Base-by-base conservation (phyloP, 441 rosid genomes). In the Syzygium malaccense region DNA sequence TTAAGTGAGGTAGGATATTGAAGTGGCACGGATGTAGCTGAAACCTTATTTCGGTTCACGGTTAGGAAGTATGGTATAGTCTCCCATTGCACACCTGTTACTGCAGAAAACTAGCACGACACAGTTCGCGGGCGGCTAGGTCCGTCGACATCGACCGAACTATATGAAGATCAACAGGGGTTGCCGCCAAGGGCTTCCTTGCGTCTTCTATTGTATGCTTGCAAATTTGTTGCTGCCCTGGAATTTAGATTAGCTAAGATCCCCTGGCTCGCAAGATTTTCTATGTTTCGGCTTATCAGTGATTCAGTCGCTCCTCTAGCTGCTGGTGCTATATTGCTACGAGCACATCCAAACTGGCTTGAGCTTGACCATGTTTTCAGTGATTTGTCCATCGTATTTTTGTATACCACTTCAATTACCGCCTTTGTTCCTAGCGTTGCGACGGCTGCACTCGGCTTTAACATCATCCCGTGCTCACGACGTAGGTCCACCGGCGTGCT, bases 391-490 rank as follows among this genome's bases (percentile, higher is more conserved):
- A 3, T 41, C 51, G 23, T 4, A 41, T 1, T 75, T 28, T 17
- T 6, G 51, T 28, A 37, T 75, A 23, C n/a, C 83, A 3, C 51
- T 75, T 75, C 83, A 41, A 41, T 68, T 68, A 18, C 48, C 37
- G 49, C 49, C 80, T 19, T 4, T 20, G 49, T 33, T 20, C 49
- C 49, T 33, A 0, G 28, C 80, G 37, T 33, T 37, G 15, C 49
- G 11, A 26, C 15, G 2, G 26, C 49, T 0, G 20, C 28, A 33
- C 49, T 10, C 20, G 28, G 80, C 80, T 19, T 45, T 33, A 33
- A 33, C 26, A 37, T 71, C 2, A 4, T 33, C 45, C 3, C 8
- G 0, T 6, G 26, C 48, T 68, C 1, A 0, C 14, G 79, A 23
- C 48, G 2, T 45, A 1, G 48, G 48, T 45, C 9, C 48, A 45